Conservation (phyloP, 257 asterid genomes). For the Salvia splendens region DNA sequence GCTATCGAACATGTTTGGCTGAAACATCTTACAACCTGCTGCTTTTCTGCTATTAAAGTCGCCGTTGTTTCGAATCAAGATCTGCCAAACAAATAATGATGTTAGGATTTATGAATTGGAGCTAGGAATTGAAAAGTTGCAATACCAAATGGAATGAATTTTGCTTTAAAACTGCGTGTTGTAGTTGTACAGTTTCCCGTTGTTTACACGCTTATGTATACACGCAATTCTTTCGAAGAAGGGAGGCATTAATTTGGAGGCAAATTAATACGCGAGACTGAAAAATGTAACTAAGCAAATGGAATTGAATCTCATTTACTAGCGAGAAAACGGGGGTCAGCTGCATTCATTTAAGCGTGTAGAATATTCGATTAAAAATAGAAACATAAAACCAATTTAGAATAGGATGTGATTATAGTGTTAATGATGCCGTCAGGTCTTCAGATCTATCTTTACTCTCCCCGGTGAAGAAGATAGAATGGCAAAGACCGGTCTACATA, state of each 20-base stretch:
- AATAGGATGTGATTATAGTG: conserved; percentile 12
- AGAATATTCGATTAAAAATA: neutral
- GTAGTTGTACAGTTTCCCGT: too few relatives aligned
- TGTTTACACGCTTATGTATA: too few relatives aligned
- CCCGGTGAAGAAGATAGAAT: neutral
- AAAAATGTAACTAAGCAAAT: neutral
- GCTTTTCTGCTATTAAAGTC: too few relatives aligned
- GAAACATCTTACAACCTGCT: conserved; percentile 50
- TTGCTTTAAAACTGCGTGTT: too few relatives aligned
- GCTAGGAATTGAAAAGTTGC: neutral
- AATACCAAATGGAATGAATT: too few relatives aligned
- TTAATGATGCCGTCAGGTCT: conserved; percentile 22
- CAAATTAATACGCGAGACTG: too few relatives aligned
- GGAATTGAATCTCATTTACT: neutral
- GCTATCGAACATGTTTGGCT: conserved; percentile 62
- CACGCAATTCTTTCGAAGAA: too few relatives aligned
- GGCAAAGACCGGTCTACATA: too few relatives aligned
- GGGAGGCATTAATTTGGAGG: neutral
- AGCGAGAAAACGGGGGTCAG: neutral
- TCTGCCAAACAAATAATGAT: conserved; percentile 14
- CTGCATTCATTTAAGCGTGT: neutral
- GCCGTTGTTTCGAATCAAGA: neutral
- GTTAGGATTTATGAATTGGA: neutral
- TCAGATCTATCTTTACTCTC: conserved; percentile 31
- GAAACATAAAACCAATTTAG: neutral